Conservation (phyloP, 345 rosid species). For the Boechera stricta region DNA sequence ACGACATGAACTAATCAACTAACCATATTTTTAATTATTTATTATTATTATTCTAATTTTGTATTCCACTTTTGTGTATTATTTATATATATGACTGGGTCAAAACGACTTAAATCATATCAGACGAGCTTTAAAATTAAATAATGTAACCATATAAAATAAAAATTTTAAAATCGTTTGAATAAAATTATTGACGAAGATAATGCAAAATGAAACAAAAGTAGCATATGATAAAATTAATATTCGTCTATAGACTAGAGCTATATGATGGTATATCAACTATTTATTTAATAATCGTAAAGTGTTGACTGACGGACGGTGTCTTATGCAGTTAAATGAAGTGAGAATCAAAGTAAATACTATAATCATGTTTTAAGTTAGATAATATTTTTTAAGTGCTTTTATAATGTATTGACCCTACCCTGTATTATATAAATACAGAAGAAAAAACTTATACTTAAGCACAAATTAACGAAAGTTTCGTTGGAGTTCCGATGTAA, state of each 20-base stretch:
- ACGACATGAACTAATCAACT: slow-evolving; percentile 14
- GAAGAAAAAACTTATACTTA: background rate
- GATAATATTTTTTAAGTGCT: slow-evolving; percentile 1
- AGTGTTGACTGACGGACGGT: slow-evolving; percentile 31
- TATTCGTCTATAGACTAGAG: background rate
- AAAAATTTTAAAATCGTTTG: background rate
- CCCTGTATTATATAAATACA: background rate
- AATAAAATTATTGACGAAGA: background rate
- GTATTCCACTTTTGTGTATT: slow-evolving; percentile 21
- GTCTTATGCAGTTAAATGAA: slow-evolving; percentile 36
- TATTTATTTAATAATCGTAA: background rate
- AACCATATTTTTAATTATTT: background rate
- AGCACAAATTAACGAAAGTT: slow-evolving; percentile 36
- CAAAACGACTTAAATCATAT: background rate
- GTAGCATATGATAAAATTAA: background rate
- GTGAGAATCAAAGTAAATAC: slow-evolving; percentile 13
- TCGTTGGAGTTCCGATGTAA: slow-evolving; percentile 44
- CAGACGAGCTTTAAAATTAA: slow-evolving; percentile 1
- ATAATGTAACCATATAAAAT: background rate
- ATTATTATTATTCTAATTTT: background rate
- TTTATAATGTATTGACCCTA: slow-evolving; percentile 36
- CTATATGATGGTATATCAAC: slow-evolving; percentile 4
- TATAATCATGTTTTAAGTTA: slow-evolving; percentile 8
- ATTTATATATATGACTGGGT: slow-evolving; percentile 20
- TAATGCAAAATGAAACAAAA: slow-evolving; percentile 19